A percentile compares a stretch with the other conserved stretches of the same genome.
phyloP scores from a whole-genome alignment of 2,329 filamentous ascomycete genomes.

The Aspergillus ruber region DNA sequence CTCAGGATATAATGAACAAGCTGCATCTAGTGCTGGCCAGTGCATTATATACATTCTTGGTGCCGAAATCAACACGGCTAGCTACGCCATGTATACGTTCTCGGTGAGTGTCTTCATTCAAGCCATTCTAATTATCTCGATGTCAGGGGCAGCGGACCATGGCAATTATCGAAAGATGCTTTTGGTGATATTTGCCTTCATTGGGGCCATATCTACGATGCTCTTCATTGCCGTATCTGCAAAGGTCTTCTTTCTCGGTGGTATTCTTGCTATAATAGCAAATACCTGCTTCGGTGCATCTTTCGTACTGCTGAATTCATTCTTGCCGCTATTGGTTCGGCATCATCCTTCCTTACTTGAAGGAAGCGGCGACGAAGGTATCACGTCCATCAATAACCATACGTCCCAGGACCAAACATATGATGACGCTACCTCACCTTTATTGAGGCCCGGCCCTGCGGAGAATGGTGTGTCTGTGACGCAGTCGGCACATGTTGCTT shows the following conservation, averaged over 20 bases:
- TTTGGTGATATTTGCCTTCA: constrained; percentile 74
- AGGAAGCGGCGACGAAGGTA: constrained; percentile 14
- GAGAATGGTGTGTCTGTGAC: neutral
- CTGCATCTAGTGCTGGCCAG: constrained; percentile 46
- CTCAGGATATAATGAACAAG: constrained; percentile 14
- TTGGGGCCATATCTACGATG: constrained; percentile 79
- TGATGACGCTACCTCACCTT: constrained; percentile 19
- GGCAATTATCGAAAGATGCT: constrained; percentile 86
- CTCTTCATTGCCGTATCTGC: constrained; percentile 73
- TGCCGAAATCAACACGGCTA: constrained; percentile 85
- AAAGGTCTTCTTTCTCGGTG: constrained; percentile 70
- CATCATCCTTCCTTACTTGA: constrained; percentile 60
- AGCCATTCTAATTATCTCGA: constrained; percentile 85
- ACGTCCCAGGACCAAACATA: constrained; percentile 4
- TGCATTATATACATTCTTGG: constrained; percentile 81
- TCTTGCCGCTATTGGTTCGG: constrained; percentile 81
- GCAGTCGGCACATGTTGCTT: neutral
- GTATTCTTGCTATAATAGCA: constrained; percentile 76
- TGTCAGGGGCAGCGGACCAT: constrained; percentile 93
- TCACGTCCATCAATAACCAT: constrained; percentile 3
- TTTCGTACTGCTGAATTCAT: constrained; percentile 92
- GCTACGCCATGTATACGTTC: constrained; percentile 98
- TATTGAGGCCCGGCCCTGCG: constrained; percentile 13
- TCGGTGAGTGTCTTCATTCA: constrained; percentile 86
- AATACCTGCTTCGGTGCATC: constrained; percentile 94